Conservation (phyloP, 148 eudicot species). For the Fallopia convolvulus region DNA sequence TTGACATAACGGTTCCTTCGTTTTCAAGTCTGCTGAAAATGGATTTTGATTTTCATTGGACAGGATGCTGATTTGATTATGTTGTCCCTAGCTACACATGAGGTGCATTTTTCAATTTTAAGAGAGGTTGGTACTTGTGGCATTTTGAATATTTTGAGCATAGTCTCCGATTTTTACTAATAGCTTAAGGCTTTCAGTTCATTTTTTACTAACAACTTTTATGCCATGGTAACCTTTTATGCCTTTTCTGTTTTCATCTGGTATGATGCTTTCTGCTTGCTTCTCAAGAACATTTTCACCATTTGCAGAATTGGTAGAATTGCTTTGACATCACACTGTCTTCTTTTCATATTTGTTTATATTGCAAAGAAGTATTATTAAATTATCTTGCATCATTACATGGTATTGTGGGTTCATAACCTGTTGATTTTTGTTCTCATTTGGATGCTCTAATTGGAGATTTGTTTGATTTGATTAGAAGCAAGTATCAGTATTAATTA, state of each 20-base stretch:
- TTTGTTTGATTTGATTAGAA: no score
- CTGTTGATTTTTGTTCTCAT: no score
- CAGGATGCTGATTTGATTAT: no score
- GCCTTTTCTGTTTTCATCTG: neutral
- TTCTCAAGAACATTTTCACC: no score
- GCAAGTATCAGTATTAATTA: no score
- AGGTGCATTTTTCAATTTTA: constrained; percentile 49
- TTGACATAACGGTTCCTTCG: no score
- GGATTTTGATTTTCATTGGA: no score
- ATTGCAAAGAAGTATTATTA: neutral
- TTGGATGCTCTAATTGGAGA: neutral
- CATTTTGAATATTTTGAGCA: neutral
- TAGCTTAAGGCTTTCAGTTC: neutral
- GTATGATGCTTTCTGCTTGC: no score
- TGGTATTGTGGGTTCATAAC: neutral
- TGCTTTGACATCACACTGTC: no score
- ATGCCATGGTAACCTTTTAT: neutral
- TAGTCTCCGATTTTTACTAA: neutral
- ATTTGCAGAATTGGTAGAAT: no score
- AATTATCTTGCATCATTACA: neutral
- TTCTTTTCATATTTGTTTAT: neutral
- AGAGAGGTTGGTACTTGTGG: constrained; percentile 67
- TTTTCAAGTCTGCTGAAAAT: no score
- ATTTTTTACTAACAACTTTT: neutral
- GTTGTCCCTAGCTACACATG: no score